phyloP scores from a whole-genome alignment of 306 rosid genomes.

The Prunus campanulata region DNA sequence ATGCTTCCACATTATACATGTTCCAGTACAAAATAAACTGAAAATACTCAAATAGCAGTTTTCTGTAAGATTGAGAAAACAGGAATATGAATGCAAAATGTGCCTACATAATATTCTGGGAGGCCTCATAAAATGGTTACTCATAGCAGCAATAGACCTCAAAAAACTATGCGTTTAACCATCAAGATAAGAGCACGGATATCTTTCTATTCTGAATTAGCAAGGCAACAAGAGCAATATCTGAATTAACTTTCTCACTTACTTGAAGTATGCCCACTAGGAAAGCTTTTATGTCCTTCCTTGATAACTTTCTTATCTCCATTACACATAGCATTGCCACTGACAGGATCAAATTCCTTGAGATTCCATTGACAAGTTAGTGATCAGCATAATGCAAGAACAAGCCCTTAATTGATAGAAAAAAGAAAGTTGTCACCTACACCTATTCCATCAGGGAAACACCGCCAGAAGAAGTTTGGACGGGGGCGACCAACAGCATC shows the following conservation, averaged over 20 bases:
- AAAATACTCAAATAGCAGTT: too few relatives aligned
- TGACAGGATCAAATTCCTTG: conserved; percentile 31
- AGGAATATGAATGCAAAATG: too few relatives aligned
- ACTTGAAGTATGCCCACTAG: conserved; percentile 61
- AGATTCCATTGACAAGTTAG: background rate
- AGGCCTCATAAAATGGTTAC: too few relatives aligned
- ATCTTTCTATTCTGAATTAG: too few relatives aligned
- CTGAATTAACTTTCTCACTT: conserved; percentile 4
- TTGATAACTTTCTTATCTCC: conserved; percentile 29
- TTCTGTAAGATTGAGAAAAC: too few relatives aligned
- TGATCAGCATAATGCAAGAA: background rate
- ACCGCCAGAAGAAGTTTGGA: conserved; percentile 48
- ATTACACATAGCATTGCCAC: conserved; percentile 32
- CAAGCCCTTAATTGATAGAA: background rate
- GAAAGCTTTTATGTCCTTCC: conserved; percentile 62
- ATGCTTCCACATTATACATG: too few relatives aligned
- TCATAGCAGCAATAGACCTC: too few relatives aligned
- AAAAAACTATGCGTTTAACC: too few relatives aligned
- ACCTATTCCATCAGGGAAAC: conserved; percentile 43
- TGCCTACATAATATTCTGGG: too few relatives aligned
- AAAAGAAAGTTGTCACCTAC: conserved; percentile 25
- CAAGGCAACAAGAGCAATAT: background rate
- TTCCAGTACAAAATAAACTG: too few relatives aligned
- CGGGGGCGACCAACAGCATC: conserved; percentile 60
- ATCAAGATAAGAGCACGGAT: too few relatives aligned